Base-by-base conservation (phyloP, 768 basidiomycete genomes). In the Dendrothele bispora region DNA sequence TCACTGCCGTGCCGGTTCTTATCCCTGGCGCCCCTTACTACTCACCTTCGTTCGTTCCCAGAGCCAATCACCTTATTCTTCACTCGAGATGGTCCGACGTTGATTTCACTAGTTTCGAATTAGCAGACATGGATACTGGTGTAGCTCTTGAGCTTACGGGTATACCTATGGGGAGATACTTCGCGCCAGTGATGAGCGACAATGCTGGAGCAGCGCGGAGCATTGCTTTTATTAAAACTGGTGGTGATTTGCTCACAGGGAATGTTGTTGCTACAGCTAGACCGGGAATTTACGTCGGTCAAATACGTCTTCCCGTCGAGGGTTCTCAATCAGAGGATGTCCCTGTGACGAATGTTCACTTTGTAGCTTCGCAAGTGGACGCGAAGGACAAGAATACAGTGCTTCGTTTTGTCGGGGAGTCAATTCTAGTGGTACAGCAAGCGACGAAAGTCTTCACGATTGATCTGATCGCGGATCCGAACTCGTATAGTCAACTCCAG, bases 61-160 rank as follows among this genome's bases (percentile, higher is more conserved):
- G 73, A 21, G 58, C 66, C 3, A 62, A 69, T 18, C 63, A 82
- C 43, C 59, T 85, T 17, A 61, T 87, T 15, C 57, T 89, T 11
- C 86, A 88, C 42, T 75, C 78, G 4, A 78, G 82, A 12, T 88
- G 86, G 86, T 86, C 85, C 0, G 76, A 87, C 56, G 65, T 67
- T 4, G 57, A 71, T 46, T 86, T 86, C 59, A 79, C 83, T 3
- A 71, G 77, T 5, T 78, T 89, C 55, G 86, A 89, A 65, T 52
- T 89, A 25, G 79, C 84, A 7, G 71, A 86, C 55, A 43, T 83
- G 10, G 55, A 58, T 5, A 65, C 71, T 1, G 71, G 67, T 3
- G 56, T 60, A 5, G 74, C 71, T 0, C 73, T 76, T 57, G 75
- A 80, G 45, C 48, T 88, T 26, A 62, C 62, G 4, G 83, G 80